Conservation (phyloP, 805 yeast genomes). For the Sugiyamaella boreocaroliniensis region DNA sequence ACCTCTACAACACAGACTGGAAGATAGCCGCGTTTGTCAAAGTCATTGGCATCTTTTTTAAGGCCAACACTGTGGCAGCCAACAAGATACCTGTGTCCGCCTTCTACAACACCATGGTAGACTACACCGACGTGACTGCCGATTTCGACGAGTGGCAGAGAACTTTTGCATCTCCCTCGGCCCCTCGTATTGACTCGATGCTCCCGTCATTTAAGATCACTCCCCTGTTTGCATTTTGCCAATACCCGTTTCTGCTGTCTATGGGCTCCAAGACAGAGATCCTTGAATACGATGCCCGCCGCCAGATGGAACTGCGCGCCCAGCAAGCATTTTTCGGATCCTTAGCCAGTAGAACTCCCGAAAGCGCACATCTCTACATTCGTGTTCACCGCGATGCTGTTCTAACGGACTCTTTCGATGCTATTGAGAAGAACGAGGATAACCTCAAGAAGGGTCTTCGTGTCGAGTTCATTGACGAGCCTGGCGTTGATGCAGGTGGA, state of each 20-base stretch:
- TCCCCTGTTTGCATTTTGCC: slow-evolving; percentile 55
- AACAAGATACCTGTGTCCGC: slow-evolving; percentile 34
- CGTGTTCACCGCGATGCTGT: slow-evolving; percentile 61
- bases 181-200: neutral
- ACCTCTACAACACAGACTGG: slow-evolving; percentile 77
- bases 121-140: slow-evolving; percentile 63
- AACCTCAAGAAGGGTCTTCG: slow-evolving; percentile 69
- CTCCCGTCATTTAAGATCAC: slow-evolving; percentile 4
- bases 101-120: slow-evolving; percentile 78
- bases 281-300: slow-evolving; percentile 71
- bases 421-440: slow-evolving; percentile 44
- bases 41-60: slow-evolving; percentile 47
- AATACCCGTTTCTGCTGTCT: slow-evolving; percentile 74
- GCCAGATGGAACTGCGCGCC: slow-evolving; percentile 78
- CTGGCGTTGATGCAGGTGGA: slow-evolving; percentile 95
- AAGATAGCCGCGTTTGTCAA: slow-evolving; percentile 62
- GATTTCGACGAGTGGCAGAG: slow-evolving; percentile 84
- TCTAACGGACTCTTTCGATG: slow-evolving; percentile 62
- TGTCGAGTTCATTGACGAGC: slow-evolving; percentile 79
- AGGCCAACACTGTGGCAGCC: slow-evolving; percentile 39
- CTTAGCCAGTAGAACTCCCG: slow-evolving; percentile 50
- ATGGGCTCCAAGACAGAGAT: slow-evolving; percentile 77
- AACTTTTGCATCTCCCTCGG: neutral
- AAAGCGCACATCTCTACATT: slow-evolving; percentile 64
- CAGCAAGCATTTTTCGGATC: slow-evolving; percentile 83